Percentiles rank a stretch among this genome's conserved stretches.
Evolutionary conservation across 768 basidiomycete genomes (phyloP).

Genomic region (Crepidotus variabilis): DNA sequence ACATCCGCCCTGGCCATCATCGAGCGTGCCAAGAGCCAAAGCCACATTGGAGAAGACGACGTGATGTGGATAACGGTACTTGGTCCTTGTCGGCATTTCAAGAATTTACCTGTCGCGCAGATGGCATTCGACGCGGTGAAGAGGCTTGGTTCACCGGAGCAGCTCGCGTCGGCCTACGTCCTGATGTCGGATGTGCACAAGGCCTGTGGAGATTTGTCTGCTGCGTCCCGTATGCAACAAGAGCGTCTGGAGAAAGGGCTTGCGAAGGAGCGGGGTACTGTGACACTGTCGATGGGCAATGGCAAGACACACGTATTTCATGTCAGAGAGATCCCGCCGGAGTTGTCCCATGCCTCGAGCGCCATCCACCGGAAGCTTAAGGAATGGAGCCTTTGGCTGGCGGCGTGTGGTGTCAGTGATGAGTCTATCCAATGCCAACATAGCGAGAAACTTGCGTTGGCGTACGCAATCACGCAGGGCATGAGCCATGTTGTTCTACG

Average conservation of each 20-base stretch:
- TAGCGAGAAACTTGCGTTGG: slow-evolving; percentile 21
- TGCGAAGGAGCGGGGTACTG: slow-evolving; percentile 17
- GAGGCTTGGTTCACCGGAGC: slow-evolving; percentile 20
- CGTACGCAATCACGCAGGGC: slow-evolving; percentile 20
- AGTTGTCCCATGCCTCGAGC: slow-evolving; percentile 12
- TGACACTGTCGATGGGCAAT: slow-evolving; percentile 19
- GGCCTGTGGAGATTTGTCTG: slow-evolving; percentile 16
- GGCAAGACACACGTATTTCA: slow-evolving; percentile 21
- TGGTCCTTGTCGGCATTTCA: slow-evolving; percentile 21
- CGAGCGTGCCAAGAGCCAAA: slow-evolving; percentile 19
- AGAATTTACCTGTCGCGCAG: slow-evolving; percentile 19
- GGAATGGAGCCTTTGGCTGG: slow-evolving; percentile 20
- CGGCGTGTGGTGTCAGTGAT: slow-evolving; percentile 17
- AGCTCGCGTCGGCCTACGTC: slow-evolving; percentile 20
- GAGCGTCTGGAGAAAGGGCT: slow-evolving; percentile 17
- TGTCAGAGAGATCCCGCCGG: slow-evolving; percentile 20
- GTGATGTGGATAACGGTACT: slow-evolving; percentile 23
- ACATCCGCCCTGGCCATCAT: slow-evolving; percentile 20
- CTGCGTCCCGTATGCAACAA: slow-evolving; percentile 18
- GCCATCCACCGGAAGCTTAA: slow-evolving; percentile 19
- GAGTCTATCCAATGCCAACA: slow-evolving; percentile 20
- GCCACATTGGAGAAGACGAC: slow-evolving; percentile 16
- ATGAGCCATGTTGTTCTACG: slow-evolving; percentile 19
- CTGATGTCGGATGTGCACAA: slow-evolving; percentile 19
- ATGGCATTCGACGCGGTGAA: slow-evolving; percentile 19